Evolutionary conservation across 805 yeast species (phyloP), one percentile per base, ranked within the genome.

Genomic region (Wickerhamomyces bovis): DNA sequence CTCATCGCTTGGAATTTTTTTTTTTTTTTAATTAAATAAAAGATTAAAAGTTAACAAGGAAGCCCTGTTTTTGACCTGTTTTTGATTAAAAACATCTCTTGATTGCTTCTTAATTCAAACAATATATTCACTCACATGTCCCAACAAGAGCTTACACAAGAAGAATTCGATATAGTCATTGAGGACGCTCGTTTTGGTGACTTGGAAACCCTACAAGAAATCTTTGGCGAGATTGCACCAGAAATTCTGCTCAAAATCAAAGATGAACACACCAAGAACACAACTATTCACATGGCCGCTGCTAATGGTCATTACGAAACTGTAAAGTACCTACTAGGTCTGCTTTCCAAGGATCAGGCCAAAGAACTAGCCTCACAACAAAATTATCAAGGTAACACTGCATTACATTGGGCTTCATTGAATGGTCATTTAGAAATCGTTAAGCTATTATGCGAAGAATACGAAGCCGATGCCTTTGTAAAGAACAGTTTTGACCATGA

Each of bases 331-430:
- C 63, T 89, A 22, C 60, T 89, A 28, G 68, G 76, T 0, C 59
- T 79, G 25, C 48, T 81, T 5, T 57, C 74, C 1, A 63, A 69
- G 28, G 68, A 64, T 8, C 74, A 79, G 10, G 78, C 79, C 15
- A 65, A 62, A n/a, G 52, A 55, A 15, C 64, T 77, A 38, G 73
- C 80, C 18, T 75, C 78, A 50, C 58, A 65, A 18, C 73, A 70
- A 46, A 94, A 94, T 62, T 85, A 79, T 43, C 79, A 85, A 19
- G 99, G 98, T 2, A 94, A 94, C 64, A 90, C 99, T 0, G 85
- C 98, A 1, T 72, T 94, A 53, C 98, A 94, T 64, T 94, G 99
- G 99, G 97, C 98, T 0, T 77, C 95, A 0, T 77, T 81, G 53
- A 89, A 87, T 58, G 98, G 97, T 1, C 89, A 89, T 57, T 64